These are phyloP conservation scores for Phytopythium vexans DNA, from an alignment of 352 stramenopile species.

Conservation along the genomic window DNA sequence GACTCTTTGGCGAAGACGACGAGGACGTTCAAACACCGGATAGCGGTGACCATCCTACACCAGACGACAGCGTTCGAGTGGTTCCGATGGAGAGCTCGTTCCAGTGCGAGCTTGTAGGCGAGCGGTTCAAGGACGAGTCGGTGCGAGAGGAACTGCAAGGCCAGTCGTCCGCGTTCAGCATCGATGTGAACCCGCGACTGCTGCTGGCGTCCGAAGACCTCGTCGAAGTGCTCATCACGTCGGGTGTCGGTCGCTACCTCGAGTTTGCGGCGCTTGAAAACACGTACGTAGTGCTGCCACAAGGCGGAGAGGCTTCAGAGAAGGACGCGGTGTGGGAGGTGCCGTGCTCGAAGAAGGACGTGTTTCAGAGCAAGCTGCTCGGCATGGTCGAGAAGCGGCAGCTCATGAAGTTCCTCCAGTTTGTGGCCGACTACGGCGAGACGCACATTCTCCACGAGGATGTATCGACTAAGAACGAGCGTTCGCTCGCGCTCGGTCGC, in stretches of 20 bases:
- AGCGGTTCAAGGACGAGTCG: slow-evolving; percentile 33
- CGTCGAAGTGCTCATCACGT: slow-evolving; percentile 83
- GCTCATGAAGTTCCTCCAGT: slow-evolving; percentile 91
- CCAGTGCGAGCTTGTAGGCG: slow-evolving; percentile 37
- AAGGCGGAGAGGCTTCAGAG: slow-evolving; percentile 5
- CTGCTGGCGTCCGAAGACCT: slow-evolving; percentile 75
- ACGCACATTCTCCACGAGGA: slow-evolving; percentile 70
- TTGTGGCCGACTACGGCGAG: slow-evolving; percentile 82
- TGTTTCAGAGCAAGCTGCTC: slow-evolving; percentile 87
- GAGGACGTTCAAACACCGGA: slow-evolving; percentile 7
- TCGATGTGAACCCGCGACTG: slow-evolving; percentile 79
- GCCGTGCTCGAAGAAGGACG: slow-evolving; percentile 88
- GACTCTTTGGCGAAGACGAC: slow-evolving; percentile 26
- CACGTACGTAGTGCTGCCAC: slow-evolving; percentile 66
- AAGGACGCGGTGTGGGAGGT: slow-evolving; percentile 68
- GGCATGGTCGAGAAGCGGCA: slow-evolving; percentile 84
- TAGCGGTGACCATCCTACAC: not conserved
- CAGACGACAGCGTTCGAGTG: slow-evolving; percentile 10
- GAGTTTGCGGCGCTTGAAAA: slow-evolving; percentile 87
- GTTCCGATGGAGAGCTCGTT: slow-evolving; percentile 47
- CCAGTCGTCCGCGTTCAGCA: slow-evolving; percentile 62
- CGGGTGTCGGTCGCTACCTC: slow-evolving; percentile 81
- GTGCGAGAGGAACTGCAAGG: slow-evolving; percentile 29
- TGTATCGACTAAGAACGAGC: slow-evolving; percentile 85
- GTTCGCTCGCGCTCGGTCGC: slow-evolving; percentile 65